Evolutionary conservation across 306 rosid species (phyloP), one percentile per base, ranked within the genome.

Genomic region (Casuarina glauca): DNA sequence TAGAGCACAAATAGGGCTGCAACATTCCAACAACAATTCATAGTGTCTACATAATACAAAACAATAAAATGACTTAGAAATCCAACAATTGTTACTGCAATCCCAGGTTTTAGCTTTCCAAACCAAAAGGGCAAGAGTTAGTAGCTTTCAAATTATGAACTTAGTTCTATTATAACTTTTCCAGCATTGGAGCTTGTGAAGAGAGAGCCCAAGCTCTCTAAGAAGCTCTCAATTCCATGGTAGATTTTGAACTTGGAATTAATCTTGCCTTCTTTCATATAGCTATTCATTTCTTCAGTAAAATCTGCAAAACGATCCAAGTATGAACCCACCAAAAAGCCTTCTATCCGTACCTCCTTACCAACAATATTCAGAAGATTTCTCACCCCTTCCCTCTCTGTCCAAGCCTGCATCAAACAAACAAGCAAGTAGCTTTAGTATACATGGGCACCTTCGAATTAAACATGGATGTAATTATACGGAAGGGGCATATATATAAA

Each of bases 281-380:
- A 79, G 78, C 82, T 73, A 67, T 87, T 81, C 91, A 91, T 91
- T 17, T 84, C 88, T 72, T 73, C 80, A 9, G 86, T 79, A 17
- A 89, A 91, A 50, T 90, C 91, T 42, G 77, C 93, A 62, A 82
- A 89, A 66, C 90, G 90, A 82, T 89, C 72, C 52, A 70, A 38
- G 68, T 89, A 84, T 0, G 96, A 80, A 20, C 19, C 70, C 10
- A 87, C 60, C 90, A 89, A 55, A 78, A 82, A 87, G 1, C 93
- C 93, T 53, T 89, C 84, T 82, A 91, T 84, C 79, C 83, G 87
- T 74, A 89, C 91, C 49, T 89, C 86, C 77, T 87, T 91, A 2
- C 91, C 96, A 5, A 91, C 83, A 80, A 89, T 71, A 74, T 91
- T 89, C 81, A 91, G 71, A 73, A 87, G 89, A 78, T 89, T 89